Conservation (phyloP, 352 stramenopile species). For the Globisporangium nagaii region DNA sequence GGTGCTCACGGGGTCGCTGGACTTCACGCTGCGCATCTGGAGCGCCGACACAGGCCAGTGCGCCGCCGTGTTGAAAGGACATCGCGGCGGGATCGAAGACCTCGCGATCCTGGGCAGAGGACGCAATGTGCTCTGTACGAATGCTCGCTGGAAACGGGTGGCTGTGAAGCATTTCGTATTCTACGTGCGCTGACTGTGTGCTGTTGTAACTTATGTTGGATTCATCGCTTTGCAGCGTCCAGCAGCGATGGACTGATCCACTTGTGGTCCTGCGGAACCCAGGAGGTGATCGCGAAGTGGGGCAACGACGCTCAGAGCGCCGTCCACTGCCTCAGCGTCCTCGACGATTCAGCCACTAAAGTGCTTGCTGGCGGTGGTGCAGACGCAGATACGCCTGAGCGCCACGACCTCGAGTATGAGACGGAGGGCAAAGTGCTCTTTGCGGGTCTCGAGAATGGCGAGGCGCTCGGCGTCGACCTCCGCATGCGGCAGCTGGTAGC, state of each 20-base stretch:
- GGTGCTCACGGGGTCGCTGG: conserved; percentile 58
- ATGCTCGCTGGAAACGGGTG: no score
- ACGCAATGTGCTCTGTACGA: conserved; percentile 71
- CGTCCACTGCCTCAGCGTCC: conserved; percentile 43
- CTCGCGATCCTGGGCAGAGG: conserved; percentile 56
- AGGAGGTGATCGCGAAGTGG: conserved; percentile 56
- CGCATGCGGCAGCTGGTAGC: conserved; percentile 32
- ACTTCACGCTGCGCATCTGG: conserved; percentile 75
- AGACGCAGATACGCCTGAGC: conserved; percentile 5
- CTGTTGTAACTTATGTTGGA: no score
- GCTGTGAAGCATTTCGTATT: no score
- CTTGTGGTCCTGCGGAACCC: conserved; percentile 55
- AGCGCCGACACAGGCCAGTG: conserved; percentile 37
- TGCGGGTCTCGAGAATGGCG: conserved; percentile 54
- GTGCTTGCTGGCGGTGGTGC: not conserved
- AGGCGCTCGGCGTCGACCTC: conserved; percentile 56
- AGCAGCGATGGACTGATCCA: conserved; percentile 58
- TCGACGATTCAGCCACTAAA: conserved; percentile 24
- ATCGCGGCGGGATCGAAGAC: conserved; percentile 50
- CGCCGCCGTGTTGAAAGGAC: conserved; percentile 53
- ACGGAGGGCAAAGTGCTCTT: conserved; percentile 62
- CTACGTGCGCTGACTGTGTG: no score
- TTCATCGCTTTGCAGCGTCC: conserved; percentile 31
- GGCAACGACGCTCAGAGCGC: conserved; percentile 45
- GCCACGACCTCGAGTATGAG: conserved; percentile 32